Conservation (phyloP, 345 rosid species). For the Hypericum androsaemum region DNA sequence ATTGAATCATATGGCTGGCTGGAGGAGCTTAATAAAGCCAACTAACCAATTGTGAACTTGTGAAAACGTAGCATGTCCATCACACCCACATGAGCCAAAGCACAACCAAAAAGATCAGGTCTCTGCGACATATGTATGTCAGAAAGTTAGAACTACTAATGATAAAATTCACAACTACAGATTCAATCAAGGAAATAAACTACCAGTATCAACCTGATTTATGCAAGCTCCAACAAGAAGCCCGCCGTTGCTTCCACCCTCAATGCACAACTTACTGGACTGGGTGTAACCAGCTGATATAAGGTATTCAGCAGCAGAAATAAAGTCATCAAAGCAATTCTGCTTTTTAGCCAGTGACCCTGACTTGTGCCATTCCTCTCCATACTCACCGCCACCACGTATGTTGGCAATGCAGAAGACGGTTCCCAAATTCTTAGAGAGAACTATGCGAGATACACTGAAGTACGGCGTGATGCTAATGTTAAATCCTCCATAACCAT, state of each 20-base stretch:
- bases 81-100: conserved; percentile 95
- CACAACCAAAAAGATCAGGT: conserved; percentile 97
- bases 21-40: conserved; percentile 1
- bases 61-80: conserved; percentile 98
- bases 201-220: conserved; percentile 51
- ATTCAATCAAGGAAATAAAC: conserved; percentile 11
- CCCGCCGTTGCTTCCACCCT: conserved; percentile 96
- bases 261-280: conserved; percentile 67
- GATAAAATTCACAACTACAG: neutral
- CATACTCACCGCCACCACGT: conserved; percentile 98
- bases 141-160: conserved; percentile 1
- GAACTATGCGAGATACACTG: conserved; percentile 54
- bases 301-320: conserved; percentile 64
- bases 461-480: conserved; percentile 64
- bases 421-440: conserved; percentile 65
- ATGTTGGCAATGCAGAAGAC: conserved; percentile 75
- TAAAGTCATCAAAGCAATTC: conserved; percentile 86
- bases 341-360: conserved; percentile 75
- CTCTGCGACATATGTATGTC: conserved; percentile 34
- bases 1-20: neutral
- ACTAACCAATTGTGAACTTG: conserved; percentile 81
- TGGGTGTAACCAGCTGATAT: conserved; percentile 69
- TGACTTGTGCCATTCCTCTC: conserved; percentile 93
- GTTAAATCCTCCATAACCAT: conserved; percentile 89
- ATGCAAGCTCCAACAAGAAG: conserved; percentile 90